Conservation (phyloP, 345 rosid species). For the Acer campestre region DNA sequence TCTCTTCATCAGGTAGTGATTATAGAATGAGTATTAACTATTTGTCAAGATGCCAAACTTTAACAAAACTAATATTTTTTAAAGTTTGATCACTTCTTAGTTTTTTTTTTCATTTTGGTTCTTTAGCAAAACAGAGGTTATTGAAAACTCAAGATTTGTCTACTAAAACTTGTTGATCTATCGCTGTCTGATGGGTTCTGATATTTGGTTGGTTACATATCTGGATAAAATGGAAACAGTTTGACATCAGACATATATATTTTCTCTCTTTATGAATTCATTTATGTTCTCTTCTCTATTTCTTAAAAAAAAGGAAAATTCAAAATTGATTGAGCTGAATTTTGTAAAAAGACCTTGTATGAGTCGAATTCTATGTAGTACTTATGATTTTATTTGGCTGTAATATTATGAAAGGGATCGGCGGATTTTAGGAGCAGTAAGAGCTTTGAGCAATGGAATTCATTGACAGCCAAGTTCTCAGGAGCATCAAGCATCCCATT, state of each 20-base stretch:
- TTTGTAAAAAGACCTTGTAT: background rate
- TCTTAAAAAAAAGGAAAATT: background rate
- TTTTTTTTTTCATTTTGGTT: background rate
- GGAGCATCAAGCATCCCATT: conserved; percentile 80
- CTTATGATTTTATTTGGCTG: conserved; percentile 10
- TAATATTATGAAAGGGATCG: conserved; percentile 39
- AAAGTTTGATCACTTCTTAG: background rate
- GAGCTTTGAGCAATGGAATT: conserved; percentile 71
- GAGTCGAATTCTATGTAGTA: background rate
- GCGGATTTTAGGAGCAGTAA: conserved; percentile 33
- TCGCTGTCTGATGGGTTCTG: background rate
- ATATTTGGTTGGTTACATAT: background rate
- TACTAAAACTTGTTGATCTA: background rate
- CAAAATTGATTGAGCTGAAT: background rate
- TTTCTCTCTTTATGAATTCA: no score
- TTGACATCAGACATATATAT: background rate
- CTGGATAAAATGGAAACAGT: background rate
- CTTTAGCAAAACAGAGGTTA: background rate
- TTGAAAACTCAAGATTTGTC: background rate
- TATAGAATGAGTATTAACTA: no score
- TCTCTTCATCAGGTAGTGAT: conserved; percentile 44
- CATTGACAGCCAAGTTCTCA: conserved; percentile 76
- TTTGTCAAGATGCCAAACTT: background rate
- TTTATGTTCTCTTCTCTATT: background rate
- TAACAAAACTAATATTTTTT: no score